Percentiles rank a stretch among this genome's conserved stretches.
Evolutionary conservation across 305 asterid genomes (phyloP).

Genomic region (Fraxinus albicans): DNA sequence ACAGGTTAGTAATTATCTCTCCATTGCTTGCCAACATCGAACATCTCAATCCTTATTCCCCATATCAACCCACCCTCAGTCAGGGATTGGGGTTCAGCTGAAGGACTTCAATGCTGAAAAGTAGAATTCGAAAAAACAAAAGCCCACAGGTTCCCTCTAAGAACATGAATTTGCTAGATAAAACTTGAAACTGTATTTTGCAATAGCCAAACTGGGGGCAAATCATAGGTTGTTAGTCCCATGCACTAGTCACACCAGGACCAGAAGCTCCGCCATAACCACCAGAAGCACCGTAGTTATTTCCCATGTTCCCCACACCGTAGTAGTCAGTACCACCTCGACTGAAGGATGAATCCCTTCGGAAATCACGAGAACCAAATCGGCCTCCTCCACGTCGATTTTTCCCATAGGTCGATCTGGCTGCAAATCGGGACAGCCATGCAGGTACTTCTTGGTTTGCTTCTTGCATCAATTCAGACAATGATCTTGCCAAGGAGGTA

Average conservation of each 20-base stretch:
- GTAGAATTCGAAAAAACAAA: background rate
- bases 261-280: constrained; percentile 27
- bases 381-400: constrained; percentile 39
- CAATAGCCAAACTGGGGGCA: background rate
- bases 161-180: constrained; percentile 10
- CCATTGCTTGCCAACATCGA: constrained; percentile 32
- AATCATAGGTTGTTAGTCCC: constrained; percentile 29
- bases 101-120: constrained; percentile 25
- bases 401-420: constrained; percentile 34
- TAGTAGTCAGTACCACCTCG: constrained; percentile 29
- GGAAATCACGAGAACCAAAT: constrained; percentile 47
- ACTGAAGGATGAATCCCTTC: constrained; percentile 31
- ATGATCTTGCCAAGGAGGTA: constrained; percentile 36
- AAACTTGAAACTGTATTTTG: constrained; percentile 7
- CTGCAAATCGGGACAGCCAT: constrained; percentile 41
- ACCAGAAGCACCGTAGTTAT: constrained; percentile 23
- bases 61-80: constrained; percentile 17
- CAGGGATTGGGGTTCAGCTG: constrained; percentile 14
- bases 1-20: constrained; percentile 30
- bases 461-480: constrained; percentile 49
- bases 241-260: constrained; percentile 41
- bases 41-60: constrained; percentile 31
- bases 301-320: constrained; percentile 25
- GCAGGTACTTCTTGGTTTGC: constrained; percentile 52
- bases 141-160: constrained; percentile 7